Base-by-base conservation (phyloP, 257 asterid species). In the Ehretia macrophylla region DNA sequence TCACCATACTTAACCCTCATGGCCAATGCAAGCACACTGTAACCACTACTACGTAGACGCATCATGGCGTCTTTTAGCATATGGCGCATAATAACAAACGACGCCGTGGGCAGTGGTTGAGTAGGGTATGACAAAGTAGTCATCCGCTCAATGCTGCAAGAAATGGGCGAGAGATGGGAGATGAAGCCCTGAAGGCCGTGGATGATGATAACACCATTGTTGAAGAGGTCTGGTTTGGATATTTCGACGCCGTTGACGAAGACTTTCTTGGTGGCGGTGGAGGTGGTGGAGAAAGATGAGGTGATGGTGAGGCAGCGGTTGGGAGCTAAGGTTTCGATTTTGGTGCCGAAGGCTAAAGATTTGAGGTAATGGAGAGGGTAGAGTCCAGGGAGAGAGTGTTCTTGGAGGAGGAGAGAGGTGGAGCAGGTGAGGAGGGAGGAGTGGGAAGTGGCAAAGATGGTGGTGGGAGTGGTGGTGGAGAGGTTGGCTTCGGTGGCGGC, bases 231-330 rank as follows among this genome's bases (percentile, higher is more conserved):
- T n/a, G 83, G 87, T 49, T 69, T 72, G 1, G 74, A 60, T 59
- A 90, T 77, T 20, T 80, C 85, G 0, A 71, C 87, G 18, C 98
- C 96, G 58, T 83, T 81, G 77, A 87, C 60, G 63, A 87, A 90
- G 18, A 90, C 68, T 45, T 58, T 71, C 21, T 40, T 58, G 11
- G 69, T 16, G 20, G 76, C 16, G 14, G 67, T 18, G 38, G 64
- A 19, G 52, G 69, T 32, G 65, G 61, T 1, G 51, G 68, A 19
- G 59, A 76, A 55, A n/a, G 87, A 11, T 56, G 86, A 71, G 46
- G 87, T 90, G 45, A 90, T 32, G 40, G 88, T 87, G 71, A 90
- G 83, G 75, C 97, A 87, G 59, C 89, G 84, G 37, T 82, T 60
- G 59, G 74, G 65, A 66, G 80, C 81, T 51, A 82, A 45, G 6